Percentiles rank a stretch among this genome's conserved stretches.
phyloP scores from a whole-genome alignment of 345 rosid species.

The Eucalyptus regnans region DNA sequence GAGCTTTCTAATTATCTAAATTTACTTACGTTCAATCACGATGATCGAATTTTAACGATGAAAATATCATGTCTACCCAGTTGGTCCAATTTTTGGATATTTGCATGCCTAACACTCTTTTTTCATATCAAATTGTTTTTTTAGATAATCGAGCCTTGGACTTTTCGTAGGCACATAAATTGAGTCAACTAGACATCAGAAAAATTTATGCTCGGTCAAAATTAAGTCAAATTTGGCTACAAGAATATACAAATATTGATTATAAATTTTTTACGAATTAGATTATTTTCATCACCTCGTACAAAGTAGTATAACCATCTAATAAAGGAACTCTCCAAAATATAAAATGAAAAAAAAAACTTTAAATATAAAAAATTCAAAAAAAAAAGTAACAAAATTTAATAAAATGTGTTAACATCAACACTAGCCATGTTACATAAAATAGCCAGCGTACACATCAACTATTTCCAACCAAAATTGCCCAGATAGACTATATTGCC shows the following conservation, averaged over 20 bases:
- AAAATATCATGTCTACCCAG: neutral
- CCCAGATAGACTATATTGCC: rapidly evolving
- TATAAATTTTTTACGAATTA: too few species aligned
- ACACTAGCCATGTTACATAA: too few species aligned
- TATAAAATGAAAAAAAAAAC: too few species aligned
- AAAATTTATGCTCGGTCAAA: neutral
- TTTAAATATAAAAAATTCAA: too few species aligned
- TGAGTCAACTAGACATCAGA: neutral
- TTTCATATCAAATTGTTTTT: neutral
- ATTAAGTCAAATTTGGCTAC: neutral
- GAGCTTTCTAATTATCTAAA: neutral
- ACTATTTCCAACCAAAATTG: too few species aligned
- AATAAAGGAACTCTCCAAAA: too few species aligned
- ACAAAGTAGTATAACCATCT: too few species aligned
- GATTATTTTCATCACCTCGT: neutral
- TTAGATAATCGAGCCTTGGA: too few species aligned
- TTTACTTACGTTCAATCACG: neutral
- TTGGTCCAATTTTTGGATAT: neutral
- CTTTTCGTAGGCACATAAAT: too few species aligned
- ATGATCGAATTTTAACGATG: neutral
- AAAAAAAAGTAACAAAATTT: too few species aligned
- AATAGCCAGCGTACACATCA: rapidly evolving
- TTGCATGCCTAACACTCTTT: neutral
- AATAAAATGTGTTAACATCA: rapidly evolving
- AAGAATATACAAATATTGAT: neutral